Evolutionary conservation across 352 stramenopile species (phyloP), one percentile per base, ranked within the genome.

Genomic region (Pythium rhizo-oryzae): DNA sequence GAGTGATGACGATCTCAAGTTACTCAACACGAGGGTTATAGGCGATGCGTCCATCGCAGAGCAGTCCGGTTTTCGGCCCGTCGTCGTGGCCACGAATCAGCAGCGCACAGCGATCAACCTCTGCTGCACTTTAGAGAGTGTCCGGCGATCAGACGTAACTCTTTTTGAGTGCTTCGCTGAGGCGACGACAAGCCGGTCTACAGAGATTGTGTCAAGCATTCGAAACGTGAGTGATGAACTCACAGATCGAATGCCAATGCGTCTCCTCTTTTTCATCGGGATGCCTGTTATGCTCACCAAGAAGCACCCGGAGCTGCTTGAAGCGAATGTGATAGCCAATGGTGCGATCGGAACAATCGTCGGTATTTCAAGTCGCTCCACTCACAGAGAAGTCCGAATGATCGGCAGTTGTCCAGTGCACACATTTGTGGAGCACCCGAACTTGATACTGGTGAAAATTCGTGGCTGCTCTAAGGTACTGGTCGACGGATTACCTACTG

Each of bases 1-100:
- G 0, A 70, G 55, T 0, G 23, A 21, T 19, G 28, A 46, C 8
- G 53, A 59, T 47, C 13, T 59, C 15, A n/a, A 59, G 9, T 1
- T 25, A 62, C 53, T 59, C 8, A 59, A 59, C 18, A 28, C 53
- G 2, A 18, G 53, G 2, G 53, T 59, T 24, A 41, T 37, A n/a
- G 15, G 23, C 9, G 8, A 37, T 41, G 7, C 28, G 25, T 6
- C 51, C 24, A 23, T 57, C 25, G 23, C 51, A n/a, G 16, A 37
- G 8, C 15, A 37, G 5, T 12, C 51, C 4, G 51, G 51, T 43
- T 57, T 57, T 41, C 51, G 51, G 23, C 51, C 51, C 21, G 24
- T 57, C 51, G 25, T 58, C 15, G 46, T 58, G 25, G 51, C 51
- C 8, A 41, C 24, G 1, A 58, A 58, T 23, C 24, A 58, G 15